Conservation (phyloP, 768 basidiomycete species). For the Cystofilobasidium bisporidii region DNA sequence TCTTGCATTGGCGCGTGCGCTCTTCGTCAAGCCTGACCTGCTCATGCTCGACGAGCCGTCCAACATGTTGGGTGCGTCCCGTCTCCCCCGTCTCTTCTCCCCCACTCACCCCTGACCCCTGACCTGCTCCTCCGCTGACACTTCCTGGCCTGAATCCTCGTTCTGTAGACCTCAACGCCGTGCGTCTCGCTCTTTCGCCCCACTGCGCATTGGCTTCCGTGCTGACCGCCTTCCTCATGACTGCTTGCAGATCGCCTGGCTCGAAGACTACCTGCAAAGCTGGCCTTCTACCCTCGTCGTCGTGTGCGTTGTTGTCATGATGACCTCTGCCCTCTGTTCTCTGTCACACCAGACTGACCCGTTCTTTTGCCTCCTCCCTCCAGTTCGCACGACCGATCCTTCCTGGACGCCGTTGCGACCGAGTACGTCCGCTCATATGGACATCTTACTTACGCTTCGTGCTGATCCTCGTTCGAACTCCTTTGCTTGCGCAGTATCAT, state of each 20-base stretch:
- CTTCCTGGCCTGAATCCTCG: conserved; percentile 18
- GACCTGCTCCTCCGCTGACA: not conserved
- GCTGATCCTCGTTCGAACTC: not conserved
- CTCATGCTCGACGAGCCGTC: conserved; percentile 87
- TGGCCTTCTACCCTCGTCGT: conserved; percentile 88
- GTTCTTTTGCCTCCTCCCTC: conserved; percentile 1
- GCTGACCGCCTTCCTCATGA: not conserved
- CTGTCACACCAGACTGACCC: not conserved
- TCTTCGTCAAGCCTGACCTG: conserved; percentile 79
- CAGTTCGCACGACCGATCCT: conserved; percentile 85
- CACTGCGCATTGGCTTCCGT: no score
- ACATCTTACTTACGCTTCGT: no score
- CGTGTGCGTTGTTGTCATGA: conserved; percentile 53
- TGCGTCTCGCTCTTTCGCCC: conserved; percentile 5
- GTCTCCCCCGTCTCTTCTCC: no score
- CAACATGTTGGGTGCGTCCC: conserved; percentile 61
- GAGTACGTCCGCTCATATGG: conserved; percentile 49
- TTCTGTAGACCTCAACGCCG: conserved; percentile 9
- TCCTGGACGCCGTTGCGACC: conserved; percentile 91
- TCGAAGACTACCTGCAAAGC: conserved; percentile 92
- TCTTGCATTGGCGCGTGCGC: conserved; percentile 81
- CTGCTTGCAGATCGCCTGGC: conserved; percentile 60
- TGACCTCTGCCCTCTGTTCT: not conserved
- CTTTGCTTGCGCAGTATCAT: conserved; percentile 49
- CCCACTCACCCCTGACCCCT: not conserved